These are phyloP conservation scores for Trichophyton mentagrophytes DNA, from an alignment of 2,329 filamentous ascomycete species.

Conservation along the genomic window DNA sequence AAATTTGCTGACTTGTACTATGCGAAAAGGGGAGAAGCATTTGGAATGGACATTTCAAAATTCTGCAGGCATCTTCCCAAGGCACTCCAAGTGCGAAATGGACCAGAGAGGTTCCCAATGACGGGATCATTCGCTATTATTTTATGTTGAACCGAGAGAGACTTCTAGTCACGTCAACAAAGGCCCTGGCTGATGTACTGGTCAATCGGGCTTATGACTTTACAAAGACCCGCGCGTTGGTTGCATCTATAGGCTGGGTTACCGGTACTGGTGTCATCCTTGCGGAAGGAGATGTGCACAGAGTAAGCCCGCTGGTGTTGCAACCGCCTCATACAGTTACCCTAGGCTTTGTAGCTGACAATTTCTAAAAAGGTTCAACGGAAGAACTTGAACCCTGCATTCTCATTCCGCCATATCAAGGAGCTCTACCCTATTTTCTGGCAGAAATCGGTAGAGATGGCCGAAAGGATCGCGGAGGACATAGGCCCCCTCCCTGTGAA, in stretches of 20 bases:
- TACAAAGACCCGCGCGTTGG: slow-evolving; percentile 46
- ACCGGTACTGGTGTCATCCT: slow-evolving; percentile 44
- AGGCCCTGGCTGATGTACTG: slow-evolving; percentile 57
- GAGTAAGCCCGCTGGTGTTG: slow-evolving; percentile 28
- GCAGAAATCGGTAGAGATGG: slow-evolving; percentile 58
- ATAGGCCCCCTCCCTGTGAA: slow-evolving; percentile 24
- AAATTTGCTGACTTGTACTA: not conserved
- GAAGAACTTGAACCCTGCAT: slow-evolving; percentile 68
- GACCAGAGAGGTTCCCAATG: slow-evolving; percentile 49
- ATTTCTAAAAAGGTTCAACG: slow-evolving; percentile 42
- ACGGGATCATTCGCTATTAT: slow-evolving; percentile 57
- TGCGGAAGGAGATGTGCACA: slow-evolving; percentile 85
- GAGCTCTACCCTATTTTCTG: slow-evolving; percentile 76
- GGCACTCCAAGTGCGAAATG: slow-evolving; percentile 33
- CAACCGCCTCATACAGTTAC: not conserved
- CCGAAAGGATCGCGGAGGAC: slow-evolving; percentile 44
- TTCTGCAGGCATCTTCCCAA: slow-evolving; percentile 28
- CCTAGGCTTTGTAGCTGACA: not conserved
- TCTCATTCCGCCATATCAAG: slow-evolving; percentile 75
- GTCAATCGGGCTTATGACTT: slow-evolving; percentile 59
- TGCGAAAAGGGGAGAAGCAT: slow-evolving; percentile 26
- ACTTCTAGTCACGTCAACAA: slow-evolving; percentile 48
- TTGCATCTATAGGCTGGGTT: slow-evolving; percentile 23
- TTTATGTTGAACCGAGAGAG: slow-evolving; percentile 51
- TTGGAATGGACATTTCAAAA: slow-evolving; percentile 35